Percentiles rank a stretch among this genome's conserved stretches.
Conservation (phyloP, 371 early-diverging fungal genomes). For the Apophysomyces elegans region DNA sequence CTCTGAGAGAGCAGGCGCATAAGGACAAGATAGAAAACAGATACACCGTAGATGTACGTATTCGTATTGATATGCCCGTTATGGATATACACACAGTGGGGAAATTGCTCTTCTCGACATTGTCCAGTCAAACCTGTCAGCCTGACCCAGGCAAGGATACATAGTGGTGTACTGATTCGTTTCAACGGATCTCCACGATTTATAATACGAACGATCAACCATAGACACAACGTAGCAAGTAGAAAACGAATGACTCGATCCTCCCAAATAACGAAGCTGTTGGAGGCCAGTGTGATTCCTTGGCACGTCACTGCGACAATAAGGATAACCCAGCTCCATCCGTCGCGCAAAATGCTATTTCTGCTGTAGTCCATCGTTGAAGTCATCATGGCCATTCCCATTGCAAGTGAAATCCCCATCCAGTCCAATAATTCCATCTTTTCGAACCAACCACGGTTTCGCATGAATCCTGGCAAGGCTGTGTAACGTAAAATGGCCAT, state of each 20-base stretch:
- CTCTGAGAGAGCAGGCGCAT: not conserved
- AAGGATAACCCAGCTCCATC: conserved; percentile 19
- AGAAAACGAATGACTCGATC: conserved; percentile 70
- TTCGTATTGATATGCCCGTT: conserved; percentile 26
- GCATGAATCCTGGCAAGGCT: conserved; percentile 2
- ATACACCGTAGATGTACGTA: not conserved
- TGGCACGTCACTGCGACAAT: conserved; percentile 50
- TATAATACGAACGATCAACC: conserved; percentile 23
- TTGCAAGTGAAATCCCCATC: conserved; percentile 28
- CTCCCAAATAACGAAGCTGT: conserved; percentile 90
- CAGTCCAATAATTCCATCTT: conserved; percentile 40
- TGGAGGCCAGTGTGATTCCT: conserved; percentile 75
- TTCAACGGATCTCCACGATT: too few species aligned
- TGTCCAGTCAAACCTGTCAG: conserved; percentile 68
- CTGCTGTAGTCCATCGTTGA: not conserved
- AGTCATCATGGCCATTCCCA: not conserved
- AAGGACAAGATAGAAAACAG: conserved; percentile 3
- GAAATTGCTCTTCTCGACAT: conserved; percentile 89
- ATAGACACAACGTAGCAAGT: conserved; percentile 33
- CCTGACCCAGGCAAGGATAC: conserved; percentile 59
- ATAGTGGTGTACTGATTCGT: conserved; percentile 31
- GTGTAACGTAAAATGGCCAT: not conserved
- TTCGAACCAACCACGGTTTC: conserved; percentile 37
- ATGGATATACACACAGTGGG: conserved; percentile 61
- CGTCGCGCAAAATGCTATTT: not conserved